Conservation (phyloP, 202 grass and related monocot genomes). For the Zizania palustris region DNA sequence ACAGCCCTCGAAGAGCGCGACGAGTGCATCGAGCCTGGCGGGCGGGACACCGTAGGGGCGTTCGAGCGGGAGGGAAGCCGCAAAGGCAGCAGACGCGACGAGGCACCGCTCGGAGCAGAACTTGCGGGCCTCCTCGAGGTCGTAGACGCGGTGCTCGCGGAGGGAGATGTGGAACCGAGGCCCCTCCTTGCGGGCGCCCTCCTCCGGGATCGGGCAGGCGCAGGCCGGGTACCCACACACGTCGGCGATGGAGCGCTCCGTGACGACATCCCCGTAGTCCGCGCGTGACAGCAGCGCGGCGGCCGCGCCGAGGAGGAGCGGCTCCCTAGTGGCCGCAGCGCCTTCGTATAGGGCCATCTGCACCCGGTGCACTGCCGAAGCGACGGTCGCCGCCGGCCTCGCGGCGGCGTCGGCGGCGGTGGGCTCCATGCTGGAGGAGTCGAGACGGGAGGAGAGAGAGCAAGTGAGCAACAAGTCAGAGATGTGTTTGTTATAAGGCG, state of each 20-base stretch:
- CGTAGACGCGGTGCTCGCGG: constrained; percentile 89
- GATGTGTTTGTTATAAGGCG: too few species aligned
- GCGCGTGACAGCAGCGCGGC: constrained; percentile 57
- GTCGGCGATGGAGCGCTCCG: constrained; percentile 66
- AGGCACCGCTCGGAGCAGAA: constrained; percentile 83
- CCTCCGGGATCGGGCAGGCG: constrained; percentile 37
- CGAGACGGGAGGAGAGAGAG: neutral
- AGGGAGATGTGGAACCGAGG: constrained; percentile 73
- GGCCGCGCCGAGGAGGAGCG: constrained; percentile 48
- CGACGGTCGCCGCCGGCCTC: constrained; percentile 7
- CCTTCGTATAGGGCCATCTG: constrained; percentile 71
- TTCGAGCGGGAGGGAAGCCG: constrained; percentile 39
- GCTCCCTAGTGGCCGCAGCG: constrained; percentile 37
- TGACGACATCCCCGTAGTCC: constrained; percentile 84
- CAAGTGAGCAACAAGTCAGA: too few species aligned
- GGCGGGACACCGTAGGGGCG: constrained; percentile 47
- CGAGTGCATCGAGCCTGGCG: constrained; percentile 43
- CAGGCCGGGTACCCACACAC: constrained; percentile 60
- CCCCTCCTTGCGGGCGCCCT: neutral
- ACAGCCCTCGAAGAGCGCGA: constrained; percentile 52
- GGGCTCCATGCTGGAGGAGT: constrained; percentile 13
- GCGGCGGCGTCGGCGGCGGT: neutral
- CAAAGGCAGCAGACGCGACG: constrained; percentile 58
- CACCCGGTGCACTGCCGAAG: constrained; percentile 46
- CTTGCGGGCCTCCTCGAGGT: constrained; percentile 73